Percentiles rank a stretch among this genome's conserved stretches.
phyloP scores from a whole-genome alignment of 2,329 filamentous ascomycete genomes.

The Colletotrichum coccodes region DNA sequence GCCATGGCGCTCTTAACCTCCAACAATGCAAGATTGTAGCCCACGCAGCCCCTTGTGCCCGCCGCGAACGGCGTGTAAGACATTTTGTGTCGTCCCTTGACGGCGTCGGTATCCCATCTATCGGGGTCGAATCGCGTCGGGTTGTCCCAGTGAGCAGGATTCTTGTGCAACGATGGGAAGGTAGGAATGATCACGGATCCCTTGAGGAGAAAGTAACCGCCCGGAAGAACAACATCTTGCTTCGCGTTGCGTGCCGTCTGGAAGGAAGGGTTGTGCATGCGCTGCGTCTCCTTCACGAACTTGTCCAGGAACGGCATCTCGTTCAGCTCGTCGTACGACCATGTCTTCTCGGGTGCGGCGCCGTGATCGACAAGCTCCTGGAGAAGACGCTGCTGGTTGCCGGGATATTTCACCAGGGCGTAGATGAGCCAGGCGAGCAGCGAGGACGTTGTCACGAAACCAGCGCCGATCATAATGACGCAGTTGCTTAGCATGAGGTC shows the following conservation, averaged over 20 bases:
- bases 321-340: constrained; percentile 5
- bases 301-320: constrained; percentile 15
- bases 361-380: constrained; percentile 4
- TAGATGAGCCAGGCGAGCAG: constrained; percentile 14
- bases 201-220: constrained; percentile 9
- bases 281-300: constrained; percentile 16
- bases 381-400: constrained; percentile 8
- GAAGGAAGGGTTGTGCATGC: constrained; percentile 20
- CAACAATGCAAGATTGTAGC: constrained; percentile 7
- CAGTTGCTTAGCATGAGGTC: constrained; percentile 10
- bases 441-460: constrained; percentile 16
- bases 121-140: constrained; percentile 9
- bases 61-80: constrained; percentile 17
- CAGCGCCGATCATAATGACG: constrained; percentile 17
- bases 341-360: not conserved
- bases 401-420: constrained; percentile 5
- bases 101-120: constrained; percentile 2
- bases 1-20: constrained; percentile 19
- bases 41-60: constrained; percentile 4
- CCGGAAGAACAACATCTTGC: constrained; percentile 4
- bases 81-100: constrained; percentile 9
- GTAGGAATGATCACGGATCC: constrained; percentile 6
- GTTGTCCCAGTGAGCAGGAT: constrained; percentile 5
- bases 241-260: constrained; percentile 12
- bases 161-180: constrained; percentile 15